A percentile compares a stretch with the other conserved stretches of the same genome.
Evolutionary conservation across 2,329 filamentous ascomycete species (phyloP).

Genomic region (Microsporum canis): DNA sequence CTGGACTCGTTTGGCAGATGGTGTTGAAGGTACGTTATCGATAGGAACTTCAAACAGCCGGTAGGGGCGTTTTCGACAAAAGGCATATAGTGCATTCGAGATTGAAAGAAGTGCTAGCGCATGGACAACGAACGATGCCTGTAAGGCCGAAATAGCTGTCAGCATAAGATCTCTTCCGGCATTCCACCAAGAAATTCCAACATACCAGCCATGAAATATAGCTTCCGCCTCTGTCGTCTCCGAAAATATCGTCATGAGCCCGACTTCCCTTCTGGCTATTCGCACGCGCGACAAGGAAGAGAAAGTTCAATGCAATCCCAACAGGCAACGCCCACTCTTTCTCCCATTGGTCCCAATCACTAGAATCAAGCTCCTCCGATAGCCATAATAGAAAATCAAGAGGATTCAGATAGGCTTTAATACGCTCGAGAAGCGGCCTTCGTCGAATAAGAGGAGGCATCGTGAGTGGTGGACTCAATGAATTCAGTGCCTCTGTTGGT

Average conservation of each 20-base stretch:
- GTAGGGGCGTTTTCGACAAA: constrained; percentile 73
- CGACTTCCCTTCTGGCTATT: constrained; percentile 50
- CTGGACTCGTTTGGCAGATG: constrained; percentile 76
- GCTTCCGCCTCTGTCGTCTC: constrained; percentile 51
- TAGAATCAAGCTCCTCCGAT: constrained; percentile 83
- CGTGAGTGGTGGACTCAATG: constrained; percentile 15
- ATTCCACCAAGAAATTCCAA: constrained; percentile 8
- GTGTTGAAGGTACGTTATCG: constrained; percentile 62
- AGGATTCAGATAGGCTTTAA: constrained; percentile 70
- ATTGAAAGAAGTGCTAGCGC: constrained; percentile 55
- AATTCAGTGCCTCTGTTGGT: neutral
- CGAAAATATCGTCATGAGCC: constrained; percentile 70
- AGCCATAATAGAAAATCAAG: constrained; percentile 84
- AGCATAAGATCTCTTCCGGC: neutral
- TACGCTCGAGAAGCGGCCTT: constrained; percentile 65
- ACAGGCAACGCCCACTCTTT: constrained; percentile 64
- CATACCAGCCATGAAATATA: constrained; percentile 58
- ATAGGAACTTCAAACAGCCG: constrained; percentile 81
- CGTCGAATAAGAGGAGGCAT: constrained; percentile 77
- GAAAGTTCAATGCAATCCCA: constrained; percentile 63
- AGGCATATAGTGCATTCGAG: constrained; percentile 69
- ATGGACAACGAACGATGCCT: constrained; percentile 64
- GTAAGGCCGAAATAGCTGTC: constrained; percentile 12
- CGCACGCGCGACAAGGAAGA: constrained; percentile 71
- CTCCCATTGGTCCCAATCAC: constrained; percentile 72